A percentile compares a stretch with the other conserved stretches of the same genome.
Conservation (phyloP, 768 basidiomycete genomes). For the Lactarius quietus region DNA sequence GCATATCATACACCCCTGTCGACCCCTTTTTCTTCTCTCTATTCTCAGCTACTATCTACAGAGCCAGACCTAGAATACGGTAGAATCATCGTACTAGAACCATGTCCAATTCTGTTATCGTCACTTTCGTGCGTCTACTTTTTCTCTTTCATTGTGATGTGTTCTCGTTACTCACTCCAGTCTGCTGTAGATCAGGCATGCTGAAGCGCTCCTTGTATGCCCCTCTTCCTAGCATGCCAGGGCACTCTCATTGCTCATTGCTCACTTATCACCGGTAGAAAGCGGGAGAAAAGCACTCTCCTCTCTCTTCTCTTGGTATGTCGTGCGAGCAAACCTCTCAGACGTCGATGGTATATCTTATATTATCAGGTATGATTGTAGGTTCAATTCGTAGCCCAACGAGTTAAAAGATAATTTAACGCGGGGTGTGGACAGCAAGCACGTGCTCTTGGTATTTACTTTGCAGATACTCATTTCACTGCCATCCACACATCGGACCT, state of each 20-base stretch:
- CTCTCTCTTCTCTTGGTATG: conserved; percentile 68
- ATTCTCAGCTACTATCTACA: no score
- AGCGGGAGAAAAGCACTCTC: conserved; percentile 64
- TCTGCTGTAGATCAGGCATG: conserved; percentile 59
- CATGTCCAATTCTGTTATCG: conserved; percentile 25
- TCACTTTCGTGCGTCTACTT: conserved; percentile 31
- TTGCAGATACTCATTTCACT: conserved; percentile 46
- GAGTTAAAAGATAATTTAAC: neutral
- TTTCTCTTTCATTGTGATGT: neutral
- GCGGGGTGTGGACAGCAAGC: conserved; percentile 30
- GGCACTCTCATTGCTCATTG: neutral
- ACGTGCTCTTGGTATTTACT: conserved; percentile 47
- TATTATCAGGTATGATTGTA: conserved; percentile 33
- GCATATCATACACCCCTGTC: no score
- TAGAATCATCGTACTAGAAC: neutral
- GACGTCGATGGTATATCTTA: neutral
- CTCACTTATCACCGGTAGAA: conserved; percentile 29
- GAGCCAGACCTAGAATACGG: no score
- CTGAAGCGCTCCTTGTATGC: conserved; percentile 68
- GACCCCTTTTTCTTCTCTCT: no score
- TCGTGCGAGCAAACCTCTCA: neutral
- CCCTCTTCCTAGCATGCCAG: neutral
- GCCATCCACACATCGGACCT: conserved; percentile 66
- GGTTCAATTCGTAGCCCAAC: neutral
- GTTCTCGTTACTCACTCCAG: neutral